These are phyloP conservation scores for Artemisia tridentata DNA, from an alignment of 129 eudicot species.

Conservation along the genomic window DNA sequence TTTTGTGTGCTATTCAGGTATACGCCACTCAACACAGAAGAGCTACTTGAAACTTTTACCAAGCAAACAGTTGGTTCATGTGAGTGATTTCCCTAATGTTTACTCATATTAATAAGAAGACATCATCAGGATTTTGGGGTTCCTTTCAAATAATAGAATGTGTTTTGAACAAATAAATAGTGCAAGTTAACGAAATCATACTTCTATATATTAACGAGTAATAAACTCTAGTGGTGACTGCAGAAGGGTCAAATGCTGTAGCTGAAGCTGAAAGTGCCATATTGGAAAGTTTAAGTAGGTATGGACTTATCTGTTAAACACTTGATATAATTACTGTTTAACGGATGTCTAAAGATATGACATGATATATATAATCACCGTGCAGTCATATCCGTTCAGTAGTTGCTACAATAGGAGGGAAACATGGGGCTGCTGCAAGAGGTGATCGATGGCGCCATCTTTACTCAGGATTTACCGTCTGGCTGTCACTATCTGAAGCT, in stretches of 20 bases:
- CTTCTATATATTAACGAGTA: conserved; percentile 37
- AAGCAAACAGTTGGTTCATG: conserved; percentile 83
- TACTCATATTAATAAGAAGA: neutral
- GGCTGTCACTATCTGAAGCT: conserved; percentile 93
- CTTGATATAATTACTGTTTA: neutral
- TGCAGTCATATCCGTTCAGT: conserved; percentile 81
- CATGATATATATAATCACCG: neutral
- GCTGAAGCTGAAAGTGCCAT: conserved; percentile 77
- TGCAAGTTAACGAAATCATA: neutral
- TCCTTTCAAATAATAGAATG: neutral
- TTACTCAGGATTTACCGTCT: conserved; percentile 81
- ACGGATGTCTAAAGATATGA: conserved; percentile 1
- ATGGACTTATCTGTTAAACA: conserved; percentile 17
- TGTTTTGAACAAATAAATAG: neutral
- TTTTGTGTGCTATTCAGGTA: conserved; percentile 51
- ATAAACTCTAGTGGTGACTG: conserved; percentile 50
- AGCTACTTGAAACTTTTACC: conserved; percentile 66
- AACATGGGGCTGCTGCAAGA: conserved; percentile 76
- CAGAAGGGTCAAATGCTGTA: conserved; percentile 75
- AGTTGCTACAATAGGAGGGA: conserved; percentile 88
- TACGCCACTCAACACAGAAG: conserved; percentile 76
- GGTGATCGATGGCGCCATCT: conserved; percentile 85
- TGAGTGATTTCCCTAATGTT: conserved; percentile 37
- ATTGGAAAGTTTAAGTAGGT: conserved; percentile 92
- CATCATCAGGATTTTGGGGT: neutral